A percentile compares a stretch with the other conserved stretches of the same genome.
Conservation (phyloP, 2,329 filamentous ascomycete species). For the Penicillium sp. region DNA sequence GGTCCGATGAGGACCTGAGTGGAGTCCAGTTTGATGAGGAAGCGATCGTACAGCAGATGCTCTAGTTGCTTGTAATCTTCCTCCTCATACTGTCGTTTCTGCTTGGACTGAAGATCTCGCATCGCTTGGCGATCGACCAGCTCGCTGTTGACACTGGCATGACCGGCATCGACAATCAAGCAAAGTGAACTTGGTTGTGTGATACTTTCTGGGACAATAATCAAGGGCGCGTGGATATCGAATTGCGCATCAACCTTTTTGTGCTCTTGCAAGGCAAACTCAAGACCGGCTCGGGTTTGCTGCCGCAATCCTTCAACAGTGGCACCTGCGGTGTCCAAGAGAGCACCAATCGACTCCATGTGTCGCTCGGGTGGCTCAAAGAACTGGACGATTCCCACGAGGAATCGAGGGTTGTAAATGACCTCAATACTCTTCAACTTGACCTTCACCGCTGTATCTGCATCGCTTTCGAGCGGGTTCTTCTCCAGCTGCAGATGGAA, state of each 20-base stretch:
- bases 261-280: conserved; percentile 95
- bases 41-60: conserved; percentile 96
- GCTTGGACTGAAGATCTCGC: conserved; percentile 85
- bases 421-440: conserved; percentile 95
- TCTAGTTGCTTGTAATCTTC: conserved; percentile 86
- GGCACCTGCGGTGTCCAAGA: conserved; percentile 93
- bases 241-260: conserved; percentile 97
- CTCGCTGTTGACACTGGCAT: conserved; percentile 90
- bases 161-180: conserved; percentile 91
- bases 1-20: conserved; percentile 95
- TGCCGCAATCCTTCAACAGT: conserved; percentile 93
- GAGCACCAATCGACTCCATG: conserved; percentile 94
- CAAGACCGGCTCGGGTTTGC: conserved; percentile 90
- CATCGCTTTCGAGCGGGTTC: conserved; percentile 87
- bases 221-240: conserved; percentile 90
- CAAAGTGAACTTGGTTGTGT: conserved; percentile 77
- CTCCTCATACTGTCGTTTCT: conserved; percentile 80
- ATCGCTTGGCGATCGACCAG: conserved; percentile 89
- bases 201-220: conserved; percentile 94
- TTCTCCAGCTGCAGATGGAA: conserved; percentile 92
- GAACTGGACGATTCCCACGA: conserved; percentile 88
- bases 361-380: conserved; percentile 95
- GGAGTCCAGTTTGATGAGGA: conserved; percentile 85
- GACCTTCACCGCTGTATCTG: conserved; percentile 83
- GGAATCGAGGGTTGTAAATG: conserved; percentile 93